These are phyloP conservation scores for Fraxinus cuspidata DNA, from an alignment of 257 asterid species.

Conservation along the genomic window DNA sequence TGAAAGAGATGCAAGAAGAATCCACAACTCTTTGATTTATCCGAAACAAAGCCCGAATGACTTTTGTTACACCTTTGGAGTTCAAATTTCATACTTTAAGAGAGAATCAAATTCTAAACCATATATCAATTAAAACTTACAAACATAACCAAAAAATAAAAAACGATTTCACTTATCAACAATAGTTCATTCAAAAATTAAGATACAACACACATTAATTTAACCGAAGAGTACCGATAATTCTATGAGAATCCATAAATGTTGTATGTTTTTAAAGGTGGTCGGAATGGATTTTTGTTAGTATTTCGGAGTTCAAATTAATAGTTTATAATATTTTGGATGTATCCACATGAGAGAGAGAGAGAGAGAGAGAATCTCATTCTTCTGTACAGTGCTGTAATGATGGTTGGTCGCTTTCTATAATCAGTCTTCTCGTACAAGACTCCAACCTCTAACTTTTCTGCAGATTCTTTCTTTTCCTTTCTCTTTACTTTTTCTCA, in stretches of 20 bases:
- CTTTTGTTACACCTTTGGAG: too few relatives aligned
- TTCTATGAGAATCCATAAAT: neutral
- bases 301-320: neutral
- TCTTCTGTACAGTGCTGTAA: slow-evolving; percentile 44
- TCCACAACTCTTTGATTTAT: neutral
- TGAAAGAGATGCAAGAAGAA: neutral
- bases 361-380: slow-evolving; percentile 53
- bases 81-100: too few relatives aligned
- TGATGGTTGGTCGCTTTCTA: slow-evolving; percentile 78
- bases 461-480: slow-evolving; percentile 54
- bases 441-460: slow-evolving; percentile 84
- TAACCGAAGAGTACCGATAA: too few relatives aligned
- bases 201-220: neutral
- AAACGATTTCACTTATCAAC: neutral
- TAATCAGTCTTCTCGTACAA: slow-evolving; percentile 70
- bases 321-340: neutral
- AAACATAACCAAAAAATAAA: neutral
- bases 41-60: neutral
- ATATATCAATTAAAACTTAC: neutral
- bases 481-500: slow-evolving; percentile 20
- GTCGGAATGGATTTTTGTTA: neutral
- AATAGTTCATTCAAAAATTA: neutral
- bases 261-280: neutral
- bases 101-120: neutral
- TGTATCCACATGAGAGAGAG: neutral